Base-by-base conservation (phyloP, 2,329 filamentous ascomycete species). In the Boeremia exigua region DNA sequence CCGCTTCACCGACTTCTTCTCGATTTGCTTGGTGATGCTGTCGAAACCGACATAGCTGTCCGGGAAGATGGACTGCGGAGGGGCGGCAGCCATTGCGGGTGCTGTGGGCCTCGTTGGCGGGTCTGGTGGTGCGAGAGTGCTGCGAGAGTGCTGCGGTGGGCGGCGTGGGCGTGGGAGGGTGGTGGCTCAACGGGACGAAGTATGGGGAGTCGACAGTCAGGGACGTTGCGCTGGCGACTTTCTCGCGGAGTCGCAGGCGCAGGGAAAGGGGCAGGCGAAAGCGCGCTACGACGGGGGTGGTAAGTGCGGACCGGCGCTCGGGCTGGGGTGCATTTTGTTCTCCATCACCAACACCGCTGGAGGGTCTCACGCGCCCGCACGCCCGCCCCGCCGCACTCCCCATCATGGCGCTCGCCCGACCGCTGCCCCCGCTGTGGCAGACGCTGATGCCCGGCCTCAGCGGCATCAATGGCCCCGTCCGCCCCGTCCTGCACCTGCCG, bases 41-140 rank as follows among this genome's bases (percentile, higher is more conserved):
- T 99, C 95, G 84, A 99, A 99, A 87, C 95, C 95, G 79, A 99
- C 95, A 85, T 98, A 95, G 89, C 89, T 96, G 79, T 95, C 89
- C 75, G 95, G 95, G 81, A 91, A 95, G 77, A 89, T 85, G 66
- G 81, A 81, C 72, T 79, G 76, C 54, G 55, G 86, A 74, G 87
- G 87, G 73, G 86, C 81, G 75, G 87, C 76, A 72, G 88, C 86
- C 86, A 90, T 88, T 73, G 74, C 62, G 72, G 66, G 61, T 56
- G 63, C 61, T 52, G 56, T 34, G 59, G 42, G 68, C 66, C 67
- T 70, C 64, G 63, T 55, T 48, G 62, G 59, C 56, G 59, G 49
- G 27, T 48, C 43, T 53, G 50, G 28, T 32, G 49, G 39, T 37
- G 40, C 42, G 32, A 37, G 42, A 49, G 56, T 55, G 50, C 45